These are phyloP conservation scores for Helminthosporium solani DNA, from an alignment of 2,329 filamentous ascomycete genomes.

Conservation along the genomic window DNA sequence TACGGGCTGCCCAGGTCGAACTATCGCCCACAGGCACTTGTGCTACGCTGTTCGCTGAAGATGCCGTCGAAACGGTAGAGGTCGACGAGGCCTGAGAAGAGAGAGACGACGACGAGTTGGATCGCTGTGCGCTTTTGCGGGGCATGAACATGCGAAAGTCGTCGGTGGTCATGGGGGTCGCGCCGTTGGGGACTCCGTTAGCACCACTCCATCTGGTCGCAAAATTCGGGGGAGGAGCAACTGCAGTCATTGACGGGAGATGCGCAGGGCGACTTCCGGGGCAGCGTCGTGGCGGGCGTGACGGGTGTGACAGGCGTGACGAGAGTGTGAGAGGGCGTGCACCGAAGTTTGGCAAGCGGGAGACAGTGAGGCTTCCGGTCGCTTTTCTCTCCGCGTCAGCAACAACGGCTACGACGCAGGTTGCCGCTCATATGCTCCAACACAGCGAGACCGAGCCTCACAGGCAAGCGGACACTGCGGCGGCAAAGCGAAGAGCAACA, in stretches of 20 bases:
- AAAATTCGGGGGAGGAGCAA: conserved; percentile 64
- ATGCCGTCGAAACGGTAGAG: conserved; percentile 64
- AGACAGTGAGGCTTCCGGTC: neutral
- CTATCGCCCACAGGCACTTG: conserved; percentile 31
- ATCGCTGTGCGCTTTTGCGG: conserved; percentile 81
- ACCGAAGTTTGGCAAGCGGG: neutral
- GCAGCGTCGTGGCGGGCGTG: conserved; percentile 17
- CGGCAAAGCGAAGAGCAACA: conserved; percentile 3
- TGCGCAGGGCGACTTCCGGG: conserved; percentile 22
- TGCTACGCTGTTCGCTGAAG: conserved; percentile 61
- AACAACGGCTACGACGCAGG: conserved; percentile 14
- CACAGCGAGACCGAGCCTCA: conserved; percentile 17
- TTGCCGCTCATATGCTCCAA: conserved; percentile 28
- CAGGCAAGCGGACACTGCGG: conserved; percentile 13
- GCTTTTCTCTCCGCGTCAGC: conserved; percentile 1
- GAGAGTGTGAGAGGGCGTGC: neutral
- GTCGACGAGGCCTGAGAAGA: conserved; percentile 62
- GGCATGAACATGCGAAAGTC: conserved; percentile 88
- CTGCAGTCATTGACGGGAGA: conserved; percentile 60
- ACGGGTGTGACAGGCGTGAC: conserved; percentile 8
- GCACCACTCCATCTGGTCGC: conserved; percentile 64
- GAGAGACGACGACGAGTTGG: conserved; percentile 87
- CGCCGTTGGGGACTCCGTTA: conserved; percentile 60
- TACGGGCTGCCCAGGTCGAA: conserved; percentile 46
- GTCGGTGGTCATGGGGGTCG: conserved; percentile 75